Conservation (phyloP, 306 rosid genomes). For the Dalbergia cochinchinensis region DNA sequence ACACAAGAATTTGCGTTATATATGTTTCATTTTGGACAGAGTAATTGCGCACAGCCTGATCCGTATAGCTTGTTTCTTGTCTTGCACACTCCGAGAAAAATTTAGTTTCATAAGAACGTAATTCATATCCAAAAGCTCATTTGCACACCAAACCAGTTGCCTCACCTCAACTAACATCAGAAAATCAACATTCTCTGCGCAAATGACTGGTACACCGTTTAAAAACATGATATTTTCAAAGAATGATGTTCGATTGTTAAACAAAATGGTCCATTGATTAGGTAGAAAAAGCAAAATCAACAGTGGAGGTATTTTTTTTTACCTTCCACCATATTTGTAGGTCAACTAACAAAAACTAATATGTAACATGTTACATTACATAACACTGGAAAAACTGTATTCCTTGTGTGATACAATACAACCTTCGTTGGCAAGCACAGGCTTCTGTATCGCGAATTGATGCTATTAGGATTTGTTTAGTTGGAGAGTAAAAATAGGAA, state of each 20-base stretch:
- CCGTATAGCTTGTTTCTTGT: background rate
- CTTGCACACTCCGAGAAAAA: background rate
- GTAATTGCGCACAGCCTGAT: background rate
- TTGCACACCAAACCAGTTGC: background rate
- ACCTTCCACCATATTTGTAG: background rate
- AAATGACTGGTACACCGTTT: too few species aligned
- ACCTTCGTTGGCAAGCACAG: too few species aligned
- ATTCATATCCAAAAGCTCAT: background rate
- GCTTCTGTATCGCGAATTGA: background rate
- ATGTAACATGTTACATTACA: background rate
- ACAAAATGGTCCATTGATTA: background rate
- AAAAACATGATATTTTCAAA: too few species aligned
- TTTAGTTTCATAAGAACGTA: background rate
- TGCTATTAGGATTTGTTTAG: too few species aligned
- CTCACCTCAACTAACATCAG: background rate
- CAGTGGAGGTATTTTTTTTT: background rate
- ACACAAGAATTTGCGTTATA: background rate
- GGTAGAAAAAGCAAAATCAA: background rate
- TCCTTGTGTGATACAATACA: background rate
- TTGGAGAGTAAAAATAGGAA: too few species aligned
- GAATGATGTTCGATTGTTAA: too few species aligned
- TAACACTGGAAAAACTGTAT: background rate
- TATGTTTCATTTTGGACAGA: background rate
- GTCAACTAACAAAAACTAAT: background rate
- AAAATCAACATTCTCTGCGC: background rate